Conservation (phyloP, 805 yeast genomes). For the Metschnikowia proteae region DNA sequence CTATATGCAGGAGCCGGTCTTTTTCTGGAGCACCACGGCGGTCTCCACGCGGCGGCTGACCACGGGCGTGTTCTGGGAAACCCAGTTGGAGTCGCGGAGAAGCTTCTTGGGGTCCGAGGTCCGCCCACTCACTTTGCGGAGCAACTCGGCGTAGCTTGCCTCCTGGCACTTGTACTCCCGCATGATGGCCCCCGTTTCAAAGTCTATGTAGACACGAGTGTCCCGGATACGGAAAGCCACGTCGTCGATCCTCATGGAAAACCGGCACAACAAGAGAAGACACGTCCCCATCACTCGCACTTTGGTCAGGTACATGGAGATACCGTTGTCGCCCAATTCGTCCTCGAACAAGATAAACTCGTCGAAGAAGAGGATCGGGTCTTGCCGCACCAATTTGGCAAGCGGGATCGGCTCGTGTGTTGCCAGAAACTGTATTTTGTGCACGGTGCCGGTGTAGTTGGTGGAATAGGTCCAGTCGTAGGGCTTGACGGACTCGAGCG, state of each 20-base stretch:
- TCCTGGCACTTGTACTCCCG: conserved; percentile 73
- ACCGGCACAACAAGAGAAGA: conserved; percentile 65
- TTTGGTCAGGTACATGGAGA: conserved; percentile 70
- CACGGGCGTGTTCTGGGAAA: conserved; percentile 63
- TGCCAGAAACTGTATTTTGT: conserved; percentile 18
- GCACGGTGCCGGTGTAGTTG: conserved; percentile 60
- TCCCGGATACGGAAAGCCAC: conserved; percentile 83
- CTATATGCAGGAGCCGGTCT: no score
- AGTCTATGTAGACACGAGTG: conserved; percentile 79
- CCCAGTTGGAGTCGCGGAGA: conserved; percentile 67
- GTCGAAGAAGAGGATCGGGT: conserved; percentile 85
- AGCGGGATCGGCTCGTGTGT: conserved; percentile 54
- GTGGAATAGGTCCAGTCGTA: conserved; percentile 97
- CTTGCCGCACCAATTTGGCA: conserved; percentile 63
- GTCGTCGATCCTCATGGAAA: conserved; percentile 85
- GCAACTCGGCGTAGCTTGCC: conserved; percentile 30
- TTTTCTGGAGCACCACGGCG: background rate
- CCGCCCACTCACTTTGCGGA: conserved; percentile 23
- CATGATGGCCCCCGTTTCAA: conserved; percentile 56
- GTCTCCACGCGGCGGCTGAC: conserved; percentile 22
- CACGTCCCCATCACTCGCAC: conserved; percentile 87
- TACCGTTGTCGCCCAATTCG: conserved; percentile 95
- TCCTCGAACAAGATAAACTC: conserved; percentile 89
- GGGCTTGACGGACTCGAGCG: conserved; percentile 63
- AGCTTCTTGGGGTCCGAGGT: conserved; percentile 41